Conservation (phyloP, 2,329 filamentous ascomycete genomes). For the Ophiostoma sp. region DNA sequence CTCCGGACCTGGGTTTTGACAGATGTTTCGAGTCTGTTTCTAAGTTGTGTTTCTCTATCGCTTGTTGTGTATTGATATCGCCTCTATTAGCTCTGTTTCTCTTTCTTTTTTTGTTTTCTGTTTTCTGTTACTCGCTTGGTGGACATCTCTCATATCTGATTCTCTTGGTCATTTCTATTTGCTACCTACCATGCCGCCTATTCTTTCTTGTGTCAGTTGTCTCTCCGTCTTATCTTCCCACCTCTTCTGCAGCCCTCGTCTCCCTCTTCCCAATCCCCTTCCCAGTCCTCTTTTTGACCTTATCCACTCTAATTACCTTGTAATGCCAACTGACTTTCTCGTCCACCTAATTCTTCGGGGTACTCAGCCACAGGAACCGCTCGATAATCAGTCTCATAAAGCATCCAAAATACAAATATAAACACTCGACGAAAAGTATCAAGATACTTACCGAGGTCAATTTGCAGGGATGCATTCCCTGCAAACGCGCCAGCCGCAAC, state of each 20-base stretch:
- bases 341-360: neutral
- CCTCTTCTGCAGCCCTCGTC: neutral
- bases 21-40: slow-evolving; percentile 3
- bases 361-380: neutral
- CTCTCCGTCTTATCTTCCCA: neutral
- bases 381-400: neutral
- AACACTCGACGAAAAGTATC: neutral
- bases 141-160: too few species aligned
- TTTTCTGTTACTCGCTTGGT: too few species aligned
- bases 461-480: neutral
- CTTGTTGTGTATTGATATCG: too few species aligned
- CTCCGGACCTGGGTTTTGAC: neutral
- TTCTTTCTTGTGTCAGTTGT: neutral
- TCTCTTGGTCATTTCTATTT: neutral
- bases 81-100: too few species aligned
- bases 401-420: neutral
- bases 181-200: neutral
- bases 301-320: too few species aligned
- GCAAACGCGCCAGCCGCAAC: neutral
- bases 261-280: neutral
- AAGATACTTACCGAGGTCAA: neutral
- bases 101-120: too few species aligned
- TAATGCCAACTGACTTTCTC: neutral
- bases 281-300: neutral
- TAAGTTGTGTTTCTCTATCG: neutral